Percentiles rank a stretch among this genome's conserved stretches.
These are phyloP conservation scores for Cymbopogon flexuosus DNA, from an alignment of 202 grass and related monocot species.

Conservation along the genomic window DNA sequence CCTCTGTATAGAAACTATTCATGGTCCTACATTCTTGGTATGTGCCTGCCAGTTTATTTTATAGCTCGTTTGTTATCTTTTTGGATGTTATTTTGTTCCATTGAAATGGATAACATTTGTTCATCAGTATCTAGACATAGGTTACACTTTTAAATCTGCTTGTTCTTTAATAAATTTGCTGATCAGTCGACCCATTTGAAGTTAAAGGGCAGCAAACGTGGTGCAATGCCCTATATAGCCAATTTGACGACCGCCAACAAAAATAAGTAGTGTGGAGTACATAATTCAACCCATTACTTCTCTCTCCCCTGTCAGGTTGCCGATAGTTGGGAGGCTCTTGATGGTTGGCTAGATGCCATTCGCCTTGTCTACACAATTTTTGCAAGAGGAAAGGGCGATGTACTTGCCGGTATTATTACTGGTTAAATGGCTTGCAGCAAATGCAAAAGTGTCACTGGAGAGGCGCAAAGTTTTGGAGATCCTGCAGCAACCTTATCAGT, in stretches of 20 bases:
- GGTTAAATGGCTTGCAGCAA: constrained; percentile 41
- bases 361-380: constrained; percentile 91
- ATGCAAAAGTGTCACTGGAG: background rate
- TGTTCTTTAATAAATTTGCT: background rate
- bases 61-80: constrained; percentile 2
- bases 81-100: constrained; percentile 1
- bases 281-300: background rate
- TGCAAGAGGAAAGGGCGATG: constrained; percentile 82
- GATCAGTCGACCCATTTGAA: background rate
- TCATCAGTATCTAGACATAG: background rate
- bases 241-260: background rate
- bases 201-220: background rate
- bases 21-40: constrained; percentile 77
- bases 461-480: constrained; percentile 6
- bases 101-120: constrained; percentile 9
- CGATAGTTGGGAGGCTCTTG: constrained; percentile 83
- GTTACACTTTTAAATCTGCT: background rate
- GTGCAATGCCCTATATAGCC: background rate
- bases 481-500: constrained; percentile 21
- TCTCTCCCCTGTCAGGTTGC: constrained; percentile 52
- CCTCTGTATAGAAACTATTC: constrained; percentile 79
- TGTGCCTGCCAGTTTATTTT: constrained; percentile 8
- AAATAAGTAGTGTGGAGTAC: background rate
- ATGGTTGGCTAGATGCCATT: constrained; percentile 89
- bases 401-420: constrained; percentile 93